Evolutionary conservation across 2,329 filamentous ascomycete genomes (phyloP), one percentile per base, ranked within the genome.

Genomic region (Fusarium piperis): DNA sequence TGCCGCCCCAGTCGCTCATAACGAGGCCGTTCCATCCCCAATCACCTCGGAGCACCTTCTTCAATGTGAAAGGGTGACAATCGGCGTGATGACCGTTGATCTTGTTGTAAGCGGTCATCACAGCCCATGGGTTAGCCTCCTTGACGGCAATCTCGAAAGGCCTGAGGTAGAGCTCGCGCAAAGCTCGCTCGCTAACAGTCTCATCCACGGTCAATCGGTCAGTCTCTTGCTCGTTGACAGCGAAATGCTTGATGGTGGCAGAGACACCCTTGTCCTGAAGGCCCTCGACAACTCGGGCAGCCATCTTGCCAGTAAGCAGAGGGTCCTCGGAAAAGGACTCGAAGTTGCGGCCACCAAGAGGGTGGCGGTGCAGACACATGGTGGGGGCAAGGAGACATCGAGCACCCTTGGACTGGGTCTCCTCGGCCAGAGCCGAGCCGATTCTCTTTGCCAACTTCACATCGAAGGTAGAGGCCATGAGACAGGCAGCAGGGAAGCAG

Each of bases 381-480:
- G 77, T 78, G 8, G 77, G 77, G 16, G 74, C 77, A 46, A 78
- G 85, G 67, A 92, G 88, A n/a, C 93, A 87, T 73, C 93, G 91
- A 10, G 92, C 87, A 61, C 92, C 92, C 81, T 94, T 95, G 65
- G 75, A 77, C 7, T 78, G 77, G 6, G 79, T 77, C 63, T 82
- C 90, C 33, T 90, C 85, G 23, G 87, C 90, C 70, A 92, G 85
- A 18, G 89, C 81, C 39, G 83, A 80, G n/a, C 90, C 90, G 18
- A 91, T 84, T 61, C 87, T 80, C 59, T 86, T 81, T 48, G 91
- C 84, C 26, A 92, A 80, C 9, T 88, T 85, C 4, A 83, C 74
- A 74, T 92, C 89, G 83, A 89, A 92, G 20, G 90, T 91, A 18
- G 90, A 88, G 8, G 89, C 90, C 68, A 92, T 74, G 32, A 74